Base-by-base conservation (phyloP, 2,329 filamentous ascomycete genomes). In the Metarhizium humberi region DNA sequence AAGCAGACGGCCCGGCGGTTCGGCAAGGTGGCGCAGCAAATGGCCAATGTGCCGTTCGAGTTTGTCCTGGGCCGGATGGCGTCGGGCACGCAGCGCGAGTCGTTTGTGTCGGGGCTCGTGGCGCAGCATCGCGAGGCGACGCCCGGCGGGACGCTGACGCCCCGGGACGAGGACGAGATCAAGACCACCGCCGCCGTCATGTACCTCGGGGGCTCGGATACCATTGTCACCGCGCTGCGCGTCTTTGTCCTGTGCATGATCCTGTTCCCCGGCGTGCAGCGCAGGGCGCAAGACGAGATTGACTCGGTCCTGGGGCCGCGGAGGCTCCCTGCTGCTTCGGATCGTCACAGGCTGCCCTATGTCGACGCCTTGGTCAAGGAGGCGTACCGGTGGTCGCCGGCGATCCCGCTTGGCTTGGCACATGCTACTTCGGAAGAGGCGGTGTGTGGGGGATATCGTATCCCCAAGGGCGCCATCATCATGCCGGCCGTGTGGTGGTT, bases 171-270 rank as follows among this genome's bases (percentile, higher is more conserved):
- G 50, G 20, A 52, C 0, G 50, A 38, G 3, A 57, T 59, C 18
- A 57, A 49, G 20, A 18, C n/a, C 4, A 51, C 53, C 10, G 56
- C 58, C 4, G 52, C 40, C 16, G 18, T 14, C 14, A 16, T 59
- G 43, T 56, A 53, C 42, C 53, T 18, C 5, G 59, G 34, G 29
- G 69, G 63, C 3, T n/a, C 54, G 2, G 58, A 59, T 8, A 59
- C 58, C 1, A 55, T 38, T 6, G 38, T 52, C 8, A 43, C 50
- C 5, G 48, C 48, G 6, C 7, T 59, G 0, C 46, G 6, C 18
- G 50, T 25, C 50, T 76, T 78, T 57, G 64, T 77, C 1, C 66
- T 75, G 20, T 78, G 78, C 6, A 78, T 80, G 75, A 60, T 70
- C 0, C 59, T 75, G 1, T 67, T 71, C 16, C 67, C 68, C 1